Conservation (phyloP, 768 basidiomycete genomes). For the Suillus weaverae region DNA sequence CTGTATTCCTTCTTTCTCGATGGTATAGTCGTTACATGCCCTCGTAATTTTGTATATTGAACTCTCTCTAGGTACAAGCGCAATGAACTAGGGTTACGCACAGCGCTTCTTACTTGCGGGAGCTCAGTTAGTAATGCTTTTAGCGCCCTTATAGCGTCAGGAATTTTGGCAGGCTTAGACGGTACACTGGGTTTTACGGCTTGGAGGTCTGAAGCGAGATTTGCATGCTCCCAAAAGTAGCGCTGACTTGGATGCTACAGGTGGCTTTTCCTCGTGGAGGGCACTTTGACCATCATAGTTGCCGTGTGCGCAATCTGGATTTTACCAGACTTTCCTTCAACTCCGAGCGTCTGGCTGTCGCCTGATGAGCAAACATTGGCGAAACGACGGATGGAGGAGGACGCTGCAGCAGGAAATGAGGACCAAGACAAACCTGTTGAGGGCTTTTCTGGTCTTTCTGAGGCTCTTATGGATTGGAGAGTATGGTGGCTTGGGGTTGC, state of each 20-base stretch:
- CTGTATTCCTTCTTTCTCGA: constrained; percentile 64
- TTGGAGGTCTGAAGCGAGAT: constrained; percentile 57
- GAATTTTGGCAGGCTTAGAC: constrained; percentile 68
- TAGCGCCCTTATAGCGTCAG: constrained; percentile 75
- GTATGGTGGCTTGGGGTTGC: constrained; percentile 78
- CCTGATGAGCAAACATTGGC: constrained; percentile 56
- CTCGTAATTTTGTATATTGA: neutral
- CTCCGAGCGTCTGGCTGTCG: constrained; percentile 58
- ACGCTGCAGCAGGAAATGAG: constrained; percentile 52
- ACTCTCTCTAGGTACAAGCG: constrained; percentile 48
- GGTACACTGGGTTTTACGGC: constrained; percentile 63
- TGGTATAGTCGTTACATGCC: constrained; percentile 40
- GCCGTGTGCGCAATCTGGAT: constrained; percentile 55
- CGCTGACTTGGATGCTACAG: constrained; percentile 30
- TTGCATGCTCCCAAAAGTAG: neutral
- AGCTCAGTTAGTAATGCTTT: constrained; percentile 79
- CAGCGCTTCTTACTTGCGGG: constrained; percentile 67
- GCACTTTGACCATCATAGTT: constrained; percentile 52
- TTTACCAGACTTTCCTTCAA: constrained; percentile 72
- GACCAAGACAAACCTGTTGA: constrained; percentile 37
- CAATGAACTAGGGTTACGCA: constrained; percentile 65
- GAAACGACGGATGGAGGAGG: constrained; percentile 58
- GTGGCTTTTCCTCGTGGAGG: constrained; percentile 74
- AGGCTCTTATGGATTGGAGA: constrained; percentile 72
- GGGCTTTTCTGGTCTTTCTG: constrained; percentile 46